These are phyloP conservation scores for Arthroderma uncinatum DNA, from an alignment of 2,329 filamentous ascomycete genomes.

Conservation along the genomic window DNA sequence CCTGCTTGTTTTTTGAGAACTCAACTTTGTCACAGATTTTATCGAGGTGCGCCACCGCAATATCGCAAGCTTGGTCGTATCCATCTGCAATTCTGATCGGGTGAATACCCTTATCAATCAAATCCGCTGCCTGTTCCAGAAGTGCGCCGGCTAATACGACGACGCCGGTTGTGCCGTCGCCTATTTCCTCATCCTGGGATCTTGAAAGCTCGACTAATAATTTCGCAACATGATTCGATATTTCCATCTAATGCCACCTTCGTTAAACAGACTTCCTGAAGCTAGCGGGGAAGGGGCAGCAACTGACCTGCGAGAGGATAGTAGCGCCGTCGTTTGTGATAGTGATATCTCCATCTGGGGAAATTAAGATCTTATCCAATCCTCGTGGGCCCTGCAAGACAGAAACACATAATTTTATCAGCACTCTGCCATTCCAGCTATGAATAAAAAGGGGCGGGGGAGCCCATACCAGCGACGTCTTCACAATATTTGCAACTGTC, in stretches of 20 bases:
- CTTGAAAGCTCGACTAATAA: constrained; percentile 93
- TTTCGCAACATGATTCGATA: constrained; percentile 96
- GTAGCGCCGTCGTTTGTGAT: constrained; percentile 98
- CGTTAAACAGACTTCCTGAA: neutral
- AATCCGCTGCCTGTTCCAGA: constrained; percentile 88
- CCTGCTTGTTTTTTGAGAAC: constrained; percentile 67
- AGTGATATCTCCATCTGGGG: constrained; percentile 95
- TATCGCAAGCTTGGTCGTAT: constrained; percentile 94
- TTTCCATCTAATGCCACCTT: constrained; percentile 64
- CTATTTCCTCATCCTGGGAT: constrained; percentile 97
- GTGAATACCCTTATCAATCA: constrained; percentile 99
- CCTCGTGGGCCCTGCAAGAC: constrained; percentile 63
- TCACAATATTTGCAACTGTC: constrained; percentile 94
- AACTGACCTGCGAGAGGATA: constrained; percentile 61
- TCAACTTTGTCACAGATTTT: constrained; percentile 83
- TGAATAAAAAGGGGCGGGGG: constrained; percentile 6
- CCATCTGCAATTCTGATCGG: constrained; percentile 97
- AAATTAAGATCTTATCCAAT: constrained; percentile 98
- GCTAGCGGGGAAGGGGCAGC: constrained; percentile 12
- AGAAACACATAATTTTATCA: neutral
- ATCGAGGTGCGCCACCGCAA: constrained; percentile 85
- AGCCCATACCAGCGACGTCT: constrained; percentile 64
- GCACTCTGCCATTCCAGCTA: neutral
- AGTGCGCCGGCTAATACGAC: constrained; percentile 91
- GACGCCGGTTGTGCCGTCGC: constrained; percentile 94